Evolutionary conservation across 768 basidiomycete genomes (phyloP).

Genomic region (Panellus pusillus): DNA sequence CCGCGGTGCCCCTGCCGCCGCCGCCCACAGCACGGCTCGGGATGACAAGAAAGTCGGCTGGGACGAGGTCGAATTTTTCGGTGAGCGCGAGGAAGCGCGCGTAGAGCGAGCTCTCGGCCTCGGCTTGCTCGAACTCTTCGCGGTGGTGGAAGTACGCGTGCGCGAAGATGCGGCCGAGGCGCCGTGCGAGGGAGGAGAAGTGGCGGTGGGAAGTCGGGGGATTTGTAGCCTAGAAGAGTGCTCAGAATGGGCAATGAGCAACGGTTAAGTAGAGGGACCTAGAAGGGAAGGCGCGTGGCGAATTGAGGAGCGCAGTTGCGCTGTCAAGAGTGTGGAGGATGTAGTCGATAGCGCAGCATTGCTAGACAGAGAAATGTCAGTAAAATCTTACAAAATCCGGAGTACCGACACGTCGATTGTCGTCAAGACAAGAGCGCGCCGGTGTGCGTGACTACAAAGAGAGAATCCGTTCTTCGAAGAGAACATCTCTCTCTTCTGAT

Average conservation of each 20-base stretch:
- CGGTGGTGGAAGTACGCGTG: conserved; percentile 97
- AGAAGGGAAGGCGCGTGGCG: conserved; percentile 88
- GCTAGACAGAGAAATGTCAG: conserved; percentile 38
- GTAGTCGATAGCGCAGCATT: conserved; percentile 98
- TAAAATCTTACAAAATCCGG: too few relatives aligned
- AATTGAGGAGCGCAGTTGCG: conserved; percentile 88
- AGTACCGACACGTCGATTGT: too few relatives aligned
- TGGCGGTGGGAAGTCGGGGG: conserved; percentile 77
- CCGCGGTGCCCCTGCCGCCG: neutral
- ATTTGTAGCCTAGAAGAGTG: conserved; percentile 67
- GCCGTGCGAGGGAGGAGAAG: conserved; percentile 85
- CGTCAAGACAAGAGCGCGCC: too few relatives aligned
- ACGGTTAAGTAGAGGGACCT: conserved; percentile 46
- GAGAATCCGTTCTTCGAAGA: too few relatives aligned
- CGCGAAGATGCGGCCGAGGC: conserved; percentile 92
- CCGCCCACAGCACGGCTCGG: conserved; percentile 39
- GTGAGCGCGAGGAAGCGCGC: conserved; percentile 87
- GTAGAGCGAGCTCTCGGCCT: conserved; percentile 88
- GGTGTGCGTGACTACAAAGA: too few relatives aligned
- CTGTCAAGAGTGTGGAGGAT: conserved; percentile 91
- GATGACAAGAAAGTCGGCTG: conserved; percentile 80
- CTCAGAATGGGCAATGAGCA: conserved; percentile 1
- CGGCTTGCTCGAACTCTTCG: conserved; percentile 86
- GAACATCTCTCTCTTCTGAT: too few relatives aligned
- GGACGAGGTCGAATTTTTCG: conserved; percentile 78